phyloP scores from a whole-genome alignment of 352 stramenopile genomes.

The Hyaloperonospora brassicae region DNA sequence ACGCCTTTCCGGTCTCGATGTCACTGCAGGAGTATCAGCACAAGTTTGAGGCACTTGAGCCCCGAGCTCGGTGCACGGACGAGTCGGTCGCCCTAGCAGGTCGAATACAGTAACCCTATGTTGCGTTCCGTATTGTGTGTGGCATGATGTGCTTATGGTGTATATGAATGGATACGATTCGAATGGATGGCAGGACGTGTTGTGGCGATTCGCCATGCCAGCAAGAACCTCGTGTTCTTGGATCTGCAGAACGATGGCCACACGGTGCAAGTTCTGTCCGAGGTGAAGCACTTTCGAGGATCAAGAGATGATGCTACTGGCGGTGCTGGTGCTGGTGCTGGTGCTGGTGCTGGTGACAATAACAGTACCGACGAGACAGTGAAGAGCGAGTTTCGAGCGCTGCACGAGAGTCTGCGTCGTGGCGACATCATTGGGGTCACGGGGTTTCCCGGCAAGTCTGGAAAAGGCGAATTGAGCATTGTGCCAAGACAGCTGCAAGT shows the following conservation, averaged over 20 bases:
- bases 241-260: slow-evolving; percentile 60
- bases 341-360: no score
- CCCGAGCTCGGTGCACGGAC: slow-evolving; percentile 51
- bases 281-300: slow-evolving; percentile 66
- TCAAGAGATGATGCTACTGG: slow-evolving; percentile 11
- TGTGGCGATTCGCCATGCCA: slow-evolving; percentile 65
- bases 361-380: slow-evolving; percentile 22
- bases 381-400: slow-evolving; percentile 44
- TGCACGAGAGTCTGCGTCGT: slow-evolving; percentile 69
- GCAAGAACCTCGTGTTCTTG: slow-evolving; percentile 80
- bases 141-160: not conserved
- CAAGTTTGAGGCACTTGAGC: slow-evolving; percentile 41
- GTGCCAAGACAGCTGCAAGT: slow-evolving; percentile 84
- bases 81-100: slow-evolving; percentile 52
- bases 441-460: slow-evolving; percentile 73
- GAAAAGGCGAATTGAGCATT: slow-evolving; percentile 79
- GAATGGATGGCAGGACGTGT: slow-evolving; percentile 36
- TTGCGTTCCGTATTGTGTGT: not conserved
- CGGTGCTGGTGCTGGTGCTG: no score
- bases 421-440: slow-evolving; percentile 75
- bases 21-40: slow-evolving; percentile 50
- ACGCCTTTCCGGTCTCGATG: slow-evolving; percentile 63
- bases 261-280: slow-evolving; percentile 68
- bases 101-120: slow-evolving; percentile 10
- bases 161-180: not conserved